Evolutionary conservation across 2,329 filamentous ascomycete species (phyloP).

Genomic region (Colletotrichum spinosum): DNA sequence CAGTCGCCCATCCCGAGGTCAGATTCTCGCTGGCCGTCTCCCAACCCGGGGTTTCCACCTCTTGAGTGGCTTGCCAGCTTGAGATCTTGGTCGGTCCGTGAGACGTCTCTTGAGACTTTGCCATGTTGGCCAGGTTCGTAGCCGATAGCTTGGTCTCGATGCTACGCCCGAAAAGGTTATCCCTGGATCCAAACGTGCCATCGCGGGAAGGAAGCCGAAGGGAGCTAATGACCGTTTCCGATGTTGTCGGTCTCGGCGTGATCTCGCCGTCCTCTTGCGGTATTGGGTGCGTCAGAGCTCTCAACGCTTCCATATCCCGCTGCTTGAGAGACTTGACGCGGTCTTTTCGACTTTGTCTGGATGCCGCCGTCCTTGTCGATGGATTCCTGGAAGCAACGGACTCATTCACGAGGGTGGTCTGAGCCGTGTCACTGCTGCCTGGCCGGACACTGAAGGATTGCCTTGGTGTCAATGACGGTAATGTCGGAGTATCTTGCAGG

Average conservation of each 20-base stretch:
- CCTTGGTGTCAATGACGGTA: slow-evolving; percentile 23
- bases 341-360: slow-evolving; percentile 49
- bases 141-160: slow-evolving; percentile 29
- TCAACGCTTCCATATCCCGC: slow-evolving; percentile 51
- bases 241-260: slow-evolving; percentile 29
- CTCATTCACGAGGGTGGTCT: slow-evolving; percentile 30
- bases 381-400: slow-evolving; percentile 29
- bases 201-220: slow-evolving; percentile 37
- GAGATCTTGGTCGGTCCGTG: slow-evolving; percentile 19
- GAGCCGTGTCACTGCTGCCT: slow-evolving; percentile 27
- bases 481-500: slow-evolving; percentile 37
- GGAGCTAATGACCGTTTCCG: slow-evolving; percentile 33
- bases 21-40: slow-evolving; percentile 28
- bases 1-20: slow-evolving; percentile 27
- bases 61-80: slow-evolving; percentile 28
- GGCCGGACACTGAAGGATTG: slow-evolving; percentile 27
- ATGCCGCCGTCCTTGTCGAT: slow-evolving; percentile 34
- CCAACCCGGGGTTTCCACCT: slow-evolving; percentile 26
- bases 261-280: slow-evolving; percentile 22
- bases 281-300: slow-evolving; percentile 42
- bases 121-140: slow-evolving; percentile 31
- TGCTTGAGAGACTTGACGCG: slow-evolving; percentile 54
- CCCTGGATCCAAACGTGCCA: slow-evolving; percentile 23
- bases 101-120: slow-evolving; percentile 6
- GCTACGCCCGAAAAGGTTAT: not conserved